These are phyloP conservation scores for Hypoxylon lenormandii DNA, from an alignment of 495 filamentous ascomycete genomes.

Conservation along the genomic window DNA sequence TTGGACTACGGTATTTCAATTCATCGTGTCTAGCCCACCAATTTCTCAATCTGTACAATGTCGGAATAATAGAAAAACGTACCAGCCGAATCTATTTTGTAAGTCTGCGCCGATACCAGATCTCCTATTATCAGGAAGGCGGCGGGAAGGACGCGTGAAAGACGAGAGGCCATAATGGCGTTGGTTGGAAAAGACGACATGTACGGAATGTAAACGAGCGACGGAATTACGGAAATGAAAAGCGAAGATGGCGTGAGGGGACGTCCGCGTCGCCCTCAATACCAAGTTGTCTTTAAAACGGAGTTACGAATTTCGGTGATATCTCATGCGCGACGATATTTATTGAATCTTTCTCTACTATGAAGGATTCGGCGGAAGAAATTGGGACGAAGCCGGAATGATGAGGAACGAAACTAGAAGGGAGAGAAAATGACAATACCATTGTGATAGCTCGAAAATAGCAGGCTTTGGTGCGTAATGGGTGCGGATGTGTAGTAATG, in stretches of 20 bases:
- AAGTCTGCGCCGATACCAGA: constrained; percentile 39
- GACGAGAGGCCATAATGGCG: constrained; percentile 34
- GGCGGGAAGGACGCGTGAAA: constrained; percentile 26
- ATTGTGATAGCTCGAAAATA: neutral
- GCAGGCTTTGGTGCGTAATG: constrained; percentile 3
- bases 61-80: constrained; percentile 8
- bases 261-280: constrained; percentile 3
- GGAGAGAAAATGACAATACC: neutral
- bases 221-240: constrained; percentile 28
- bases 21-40: no score
- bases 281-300: constrained; percentile 5
- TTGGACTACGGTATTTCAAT: no score
- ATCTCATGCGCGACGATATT: neutral
- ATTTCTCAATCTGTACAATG: neutral
- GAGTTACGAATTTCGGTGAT: constrained; percentile 6
- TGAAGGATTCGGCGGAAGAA: constrained; percentile 5
- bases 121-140: constrained; percentile 30
- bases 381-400: constrained; percentile 10
- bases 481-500: neutral
- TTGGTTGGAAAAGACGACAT: constrained; percentile 11
- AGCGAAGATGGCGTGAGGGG: constrained; percentile 4
- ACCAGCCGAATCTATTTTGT: constrained; percentile 46
- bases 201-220: constrained; percentile 33
- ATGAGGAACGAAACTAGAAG: constrained; percentile 4
- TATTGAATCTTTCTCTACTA: constrained; percentile 7